Evolutionary conservation across 2,329 filamentous ascomycete species (phyloP).

Genomic region (Xylaria sp.): DNA sequence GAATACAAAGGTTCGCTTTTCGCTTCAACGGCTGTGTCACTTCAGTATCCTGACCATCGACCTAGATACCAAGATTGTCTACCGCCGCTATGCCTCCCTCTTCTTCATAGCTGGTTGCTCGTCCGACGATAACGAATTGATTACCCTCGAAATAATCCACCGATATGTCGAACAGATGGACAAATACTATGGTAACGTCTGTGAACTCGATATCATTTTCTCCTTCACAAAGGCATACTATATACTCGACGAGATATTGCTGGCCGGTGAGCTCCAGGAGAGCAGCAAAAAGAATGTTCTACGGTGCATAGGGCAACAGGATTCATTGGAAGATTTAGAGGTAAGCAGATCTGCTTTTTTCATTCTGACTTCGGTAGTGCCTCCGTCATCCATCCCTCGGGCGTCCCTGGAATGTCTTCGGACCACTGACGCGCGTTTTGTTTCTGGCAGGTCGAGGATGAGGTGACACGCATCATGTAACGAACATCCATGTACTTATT

Average conservation of each 20-base stretch:
- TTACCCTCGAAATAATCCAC: conserved; percentile 98
- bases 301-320: conserved; percentile 94
- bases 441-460: conserved; percentile 80
- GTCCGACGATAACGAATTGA: conserved; percentile 97
- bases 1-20: conserved; percentile 88
- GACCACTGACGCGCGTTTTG: conserved; percentile 63
- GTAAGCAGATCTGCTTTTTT: conserved; percentile 65
- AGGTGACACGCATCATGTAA: conserved; percentile 91
- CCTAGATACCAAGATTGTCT: conserved; percentile 96
- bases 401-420: conserved; percentile 43
- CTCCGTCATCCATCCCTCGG: conserved; percentile 20
- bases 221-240: conserved; percentile 99
- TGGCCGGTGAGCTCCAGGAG: conserved; percentile 97
- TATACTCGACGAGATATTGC: conserved; percentile 93
- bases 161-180: conserved; percentile 99
- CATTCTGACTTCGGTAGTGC: conserved; percentile 21
- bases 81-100: conserved; percentile 96
- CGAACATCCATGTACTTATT: conserved; percentile 48
- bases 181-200: conserved; percentile 99
- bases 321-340: conserved; percentile 99
- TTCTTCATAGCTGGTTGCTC: conserved; percentile 99
- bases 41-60: conserved; percentile 35
- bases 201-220: conserved; percentile 99
- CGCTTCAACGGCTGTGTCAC: conserved; percentile 10
- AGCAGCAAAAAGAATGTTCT: conserved; percentile 99